These are phyloP conservation scores for Diaporthe amygdali DNA, from an alignment of 2,329 filamentous ascomycete species.

Conservation along the genomic window DNA sequence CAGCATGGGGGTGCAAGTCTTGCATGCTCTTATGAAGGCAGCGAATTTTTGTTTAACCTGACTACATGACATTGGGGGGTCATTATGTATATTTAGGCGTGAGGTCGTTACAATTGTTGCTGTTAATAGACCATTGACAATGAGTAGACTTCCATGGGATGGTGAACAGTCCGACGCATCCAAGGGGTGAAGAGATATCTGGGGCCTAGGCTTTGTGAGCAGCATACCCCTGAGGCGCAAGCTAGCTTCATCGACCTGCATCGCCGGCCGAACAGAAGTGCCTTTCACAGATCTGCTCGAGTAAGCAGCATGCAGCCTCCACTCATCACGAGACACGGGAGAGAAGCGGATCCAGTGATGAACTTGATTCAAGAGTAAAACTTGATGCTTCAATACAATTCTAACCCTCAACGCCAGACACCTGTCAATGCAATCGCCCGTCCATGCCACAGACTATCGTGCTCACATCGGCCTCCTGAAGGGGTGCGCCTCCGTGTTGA, in stretches of 20 bases:
- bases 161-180: too few relatives aligned
- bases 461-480: conserved; percentile 49
- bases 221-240: neutral
- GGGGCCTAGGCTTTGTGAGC: neutral
- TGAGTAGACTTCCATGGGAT: too few relatives aligned
- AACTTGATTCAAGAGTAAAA: neutral
- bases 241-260: neutral
- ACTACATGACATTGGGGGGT: neutral
- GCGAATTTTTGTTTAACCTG: neutral
- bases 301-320: neutral
- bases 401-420: neutral
- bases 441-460: neutral
- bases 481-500: conserved; percentile 69
- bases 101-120: neutral
- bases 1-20: neutral
- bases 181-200: neutral
- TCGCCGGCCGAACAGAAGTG: neutral
- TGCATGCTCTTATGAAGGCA: neutral
- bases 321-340: neutral
- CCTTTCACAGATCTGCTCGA: neutral
- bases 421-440: neutral
- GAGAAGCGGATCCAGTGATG: too few relatives aligned
- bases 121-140: conserved; percentile 3
- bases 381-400: neutral
- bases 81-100: neutral